Percentiles rank a stretch among this genome's conserved stretches.
These are phyloP conservation scores for Martensiomyces pterosporus DNA, from an alignment of 192 early-diverging fungal species.

Conservation along the genomic window DNA sequence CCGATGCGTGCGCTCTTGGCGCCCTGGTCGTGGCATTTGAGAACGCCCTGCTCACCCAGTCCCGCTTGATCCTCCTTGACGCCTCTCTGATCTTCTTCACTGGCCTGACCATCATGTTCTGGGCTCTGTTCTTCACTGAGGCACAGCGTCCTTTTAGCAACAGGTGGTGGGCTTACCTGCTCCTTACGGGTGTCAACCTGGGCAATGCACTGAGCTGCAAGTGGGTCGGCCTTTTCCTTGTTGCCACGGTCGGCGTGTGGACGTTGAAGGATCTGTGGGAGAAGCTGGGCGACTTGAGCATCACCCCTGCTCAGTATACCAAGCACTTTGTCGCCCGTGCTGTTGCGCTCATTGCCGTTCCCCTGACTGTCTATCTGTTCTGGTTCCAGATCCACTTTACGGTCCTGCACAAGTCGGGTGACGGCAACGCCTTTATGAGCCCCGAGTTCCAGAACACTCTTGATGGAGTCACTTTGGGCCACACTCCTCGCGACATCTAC, in stretches of 20 bases:
- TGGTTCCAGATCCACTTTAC: constrained; percentile 90
- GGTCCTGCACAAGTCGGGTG: constrained; percentile 71
- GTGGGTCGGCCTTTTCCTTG: constrained; percentile 90
- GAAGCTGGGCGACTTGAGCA: constrained; percentile 65
- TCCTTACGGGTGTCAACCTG: constrained; percentile 76
- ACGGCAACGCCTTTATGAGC: constrained; percentile 90
- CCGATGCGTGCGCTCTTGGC: constrained; percentile 68
- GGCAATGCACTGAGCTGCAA: constrained; percentile 76
- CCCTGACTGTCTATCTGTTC: constrained; percentile 71
- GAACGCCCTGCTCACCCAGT: constrained; percentile 85
- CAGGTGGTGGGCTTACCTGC: constrained; percentile 85
- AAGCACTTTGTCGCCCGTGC: constrained; percentile 80
- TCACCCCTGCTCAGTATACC: constrained; percentile 50
- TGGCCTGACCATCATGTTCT: constrained; percentile 63
- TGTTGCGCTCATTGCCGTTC: constrained; percentile 78
- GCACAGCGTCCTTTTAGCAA: constrained; percentile 62
- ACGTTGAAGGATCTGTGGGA: constrained; percentile 85
- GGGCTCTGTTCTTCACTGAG: constrained; percentile 81
- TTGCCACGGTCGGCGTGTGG: constrained; percentile 80
- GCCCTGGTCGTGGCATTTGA: constrained; percentile 82
- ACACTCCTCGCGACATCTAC: constrained; percentile 48
- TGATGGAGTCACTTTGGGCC: constrained; percentile 53
- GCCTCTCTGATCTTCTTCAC: constrained; percentile 72
- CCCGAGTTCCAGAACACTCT: constrained; percentile 83
- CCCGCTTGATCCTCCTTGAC: constrained; percentile 87